A percentile compares a stretch with the other conserved stretches of the same genome.
phyloP scores from a whole-genome alignment of 352 stramenopile species.

The Pythium rishiriense region DNA sequence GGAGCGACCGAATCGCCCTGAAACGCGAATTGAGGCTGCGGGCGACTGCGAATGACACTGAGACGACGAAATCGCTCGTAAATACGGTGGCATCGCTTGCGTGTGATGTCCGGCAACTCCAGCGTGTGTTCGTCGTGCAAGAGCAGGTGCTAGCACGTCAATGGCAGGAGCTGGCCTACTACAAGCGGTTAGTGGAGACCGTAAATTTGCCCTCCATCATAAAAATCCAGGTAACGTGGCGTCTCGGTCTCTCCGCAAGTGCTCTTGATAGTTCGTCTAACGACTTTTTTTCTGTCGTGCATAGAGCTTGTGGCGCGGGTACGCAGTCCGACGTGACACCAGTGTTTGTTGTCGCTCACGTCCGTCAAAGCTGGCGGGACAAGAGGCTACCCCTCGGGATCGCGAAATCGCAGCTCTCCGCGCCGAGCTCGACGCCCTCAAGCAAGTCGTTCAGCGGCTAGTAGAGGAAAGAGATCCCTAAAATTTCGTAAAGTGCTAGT shows the following conservation, averaged over 20 bases:
- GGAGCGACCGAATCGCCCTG: neutral
- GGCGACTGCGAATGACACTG: neutral
- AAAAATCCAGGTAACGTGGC: constrained; percentile 28
- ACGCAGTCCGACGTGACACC: neutral
- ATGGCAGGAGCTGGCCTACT: constrained; percentile 23
- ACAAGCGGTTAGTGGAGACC: constrained; percentile 22
- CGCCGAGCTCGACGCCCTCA: constrained; percentile 12
- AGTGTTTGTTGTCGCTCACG: neutral
- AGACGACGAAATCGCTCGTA: neutral
- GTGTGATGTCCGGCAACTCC: constrained; percentile 41
- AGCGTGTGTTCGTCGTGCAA: constrained; percentile 50
- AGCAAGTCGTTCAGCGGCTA: constrained; percentile 7
- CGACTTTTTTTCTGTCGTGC: neutral
- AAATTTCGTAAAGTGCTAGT: neutral
- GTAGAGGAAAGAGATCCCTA: neutral
- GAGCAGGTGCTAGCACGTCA: constrained; percentile 35
- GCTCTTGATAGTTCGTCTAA: neutral
- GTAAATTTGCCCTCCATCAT: constrained; percentile 11
- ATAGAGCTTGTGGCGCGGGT: constrained; percentile 30
- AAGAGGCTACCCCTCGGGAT: neutral
- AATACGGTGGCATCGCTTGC: constrained; percentile 20
- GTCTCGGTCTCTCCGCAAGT: neutral
- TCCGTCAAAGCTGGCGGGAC: neutral
- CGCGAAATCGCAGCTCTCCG: constrained; percentile 1
- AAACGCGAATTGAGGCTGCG: constrained; percentile 8